Evolutionary conservation across 805 yeast genomes (phyloP).

Genomic region (Candida suzukii): DNA sequence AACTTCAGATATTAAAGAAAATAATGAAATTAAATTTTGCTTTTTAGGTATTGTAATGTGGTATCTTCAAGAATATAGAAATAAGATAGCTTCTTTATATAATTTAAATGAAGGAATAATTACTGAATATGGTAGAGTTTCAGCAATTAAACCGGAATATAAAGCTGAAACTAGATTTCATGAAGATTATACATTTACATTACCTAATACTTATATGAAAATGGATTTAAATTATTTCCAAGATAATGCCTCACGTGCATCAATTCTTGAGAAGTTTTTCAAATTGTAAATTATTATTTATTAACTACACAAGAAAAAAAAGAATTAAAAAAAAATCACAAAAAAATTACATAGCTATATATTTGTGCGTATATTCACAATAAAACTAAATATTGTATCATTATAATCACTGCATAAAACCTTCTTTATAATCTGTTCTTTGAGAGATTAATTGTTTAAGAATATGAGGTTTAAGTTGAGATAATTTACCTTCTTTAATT

Average conservation of each 20-base stretch:
- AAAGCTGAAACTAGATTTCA: neutral
- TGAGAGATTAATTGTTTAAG: conserved; percentile 61
- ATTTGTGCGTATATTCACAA: neutral
- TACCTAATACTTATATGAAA: neutral
- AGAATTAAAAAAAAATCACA: neutral
- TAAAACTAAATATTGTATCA: no score
- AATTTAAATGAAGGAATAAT: conserved; percentile 18
- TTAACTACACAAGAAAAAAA: no score
- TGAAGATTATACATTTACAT: neutral
- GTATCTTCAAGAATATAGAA: conserved; percentile 9
- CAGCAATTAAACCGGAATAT: neutral
- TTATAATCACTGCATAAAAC: conserved; percentile 6
- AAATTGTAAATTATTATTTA: no score
- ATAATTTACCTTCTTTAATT: conserved; percentile 74
- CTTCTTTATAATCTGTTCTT: conserved; percentile 60
- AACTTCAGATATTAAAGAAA: no score
- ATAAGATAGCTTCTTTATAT: conserved; percentile 16
- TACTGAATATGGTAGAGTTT: conserved; percentile 3
- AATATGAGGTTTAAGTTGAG: conserved; percentile 52
- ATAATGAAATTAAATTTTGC: no score
- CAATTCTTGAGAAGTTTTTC: neutral
- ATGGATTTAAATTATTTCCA: neutral
- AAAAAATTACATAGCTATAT: neutral
- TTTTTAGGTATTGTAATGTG: neutral
- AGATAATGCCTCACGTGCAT: neutral